Evolutionary conservation across 176 grass and related monocot species (phyloP), one percentile per base, ranked within the genome.

Genomic region (Tillandsia fasciculata): DNA sequence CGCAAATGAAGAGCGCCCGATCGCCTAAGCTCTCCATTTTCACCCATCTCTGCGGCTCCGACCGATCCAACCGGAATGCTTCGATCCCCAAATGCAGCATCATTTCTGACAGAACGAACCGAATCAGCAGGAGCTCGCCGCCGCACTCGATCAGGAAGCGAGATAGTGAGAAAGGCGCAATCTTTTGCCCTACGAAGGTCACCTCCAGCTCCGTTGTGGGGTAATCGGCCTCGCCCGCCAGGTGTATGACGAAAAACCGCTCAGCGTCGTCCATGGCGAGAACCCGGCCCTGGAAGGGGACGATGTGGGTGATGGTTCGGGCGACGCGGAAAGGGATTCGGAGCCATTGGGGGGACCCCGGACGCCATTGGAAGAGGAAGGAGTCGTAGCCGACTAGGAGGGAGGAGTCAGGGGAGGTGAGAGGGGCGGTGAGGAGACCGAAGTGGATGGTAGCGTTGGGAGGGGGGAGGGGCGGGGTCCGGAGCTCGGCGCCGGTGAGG

Each of bases 121-220:
- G 65, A 11, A 89, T 58, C 5, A 75, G 48, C 24, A 94, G 63
- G 76, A 94, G 82, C 75, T 86, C 77, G 22, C 79, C 78, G 42
- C 66, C 71, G 2, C 74, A 77, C 24, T 84, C 69, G 48, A 94
- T 74, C 53, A 86, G 33, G 67, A 51, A 73, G 4, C 74, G 57
- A 3, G 6, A 15, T 17, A 23, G 47, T 33, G 11, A 56, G 0
- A 52, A 65, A n/a, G 15, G 53, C 50, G n/a, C n/a, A 3, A 2
- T 1, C 77, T 18, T 57, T n/a, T 11, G 50, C 17, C 42, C 50
- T 3, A 47, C 33, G 57, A 63, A 84, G 2, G 17, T 10, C 54
- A 76, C 63, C 51, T 33, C 26, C 64, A 79, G 42, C 22, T 83
- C 42, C 28, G 73, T 49, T 49, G 78, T 14, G 27, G 66, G 11